Conservation (phyloP, 2,329 filamentous ascomycete genomes). For the Penicillium occitanis region DNA sequence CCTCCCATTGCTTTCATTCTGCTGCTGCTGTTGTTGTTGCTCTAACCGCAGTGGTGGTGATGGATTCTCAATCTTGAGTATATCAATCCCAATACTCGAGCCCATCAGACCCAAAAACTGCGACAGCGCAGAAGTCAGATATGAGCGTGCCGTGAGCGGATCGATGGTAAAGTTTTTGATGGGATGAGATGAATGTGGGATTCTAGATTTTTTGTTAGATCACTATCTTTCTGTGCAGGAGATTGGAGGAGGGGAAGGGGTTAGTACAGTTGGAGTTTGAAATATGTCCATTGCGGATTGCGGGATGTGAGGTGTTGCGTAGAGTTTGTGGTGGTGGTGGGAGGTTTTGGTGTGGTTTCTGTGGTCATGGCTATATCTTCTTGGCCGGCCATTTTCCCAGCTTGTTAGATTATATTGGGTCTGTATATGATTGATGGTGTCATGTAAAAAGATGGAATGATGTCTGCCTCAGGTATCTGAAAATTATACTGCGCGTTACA, state of each 20-base stretch:
- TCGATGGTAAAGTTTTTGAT: slow-evolving; percentile 34
- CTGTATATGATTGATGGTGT: not conserved
- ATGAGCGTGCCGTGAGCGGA: slow-evolving; percentile 47
- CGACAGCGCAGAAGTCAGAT: slow-evolving; percentile 47
- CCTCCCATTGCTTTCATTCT: too few relatives aligned
- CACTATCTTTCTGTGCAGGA: too few relatives aligned
- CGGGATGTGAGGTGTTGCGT: slow-evolving; percentile 39
- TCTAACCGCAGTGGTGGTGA: not conserved
- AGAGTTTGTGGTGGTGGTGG: slow-evolving; percentile 18
- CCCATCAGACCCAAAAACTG: slow-evolving; percentile 51
- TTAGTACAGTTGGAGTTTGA: slow-evolving; percentile 43
- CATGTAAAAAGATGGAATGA: not conserved
- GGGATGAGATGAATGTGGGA: slow-evolving; percentile 30
- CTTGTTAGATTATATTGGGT: not conserved
- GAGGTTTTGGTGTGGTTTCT: not conserved
- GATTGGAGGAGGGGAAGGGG: not conserved
- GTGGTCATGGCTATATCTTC: slow-evolving; percentile 5
- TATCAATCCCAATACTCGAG: slow-evolving; percentile 49
- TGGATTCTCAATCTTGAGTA: slow-evolving; percentile 40
- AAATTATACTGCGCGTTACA: not conserved
- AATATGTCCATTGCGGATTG: slow-evolving; percentile 46
- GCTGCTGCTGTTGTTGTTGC: not conserved
- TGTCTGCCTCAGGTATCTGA: not conserved
- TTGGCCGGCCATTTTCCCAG: slow-evolving; percentile 2
- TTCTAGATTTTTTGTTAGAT: slow-evolving; percentile 22